phyloP scores from a whole-genome alignment of 768 basidiomycete genomes.

The Kwoniella sp. region DNA sequence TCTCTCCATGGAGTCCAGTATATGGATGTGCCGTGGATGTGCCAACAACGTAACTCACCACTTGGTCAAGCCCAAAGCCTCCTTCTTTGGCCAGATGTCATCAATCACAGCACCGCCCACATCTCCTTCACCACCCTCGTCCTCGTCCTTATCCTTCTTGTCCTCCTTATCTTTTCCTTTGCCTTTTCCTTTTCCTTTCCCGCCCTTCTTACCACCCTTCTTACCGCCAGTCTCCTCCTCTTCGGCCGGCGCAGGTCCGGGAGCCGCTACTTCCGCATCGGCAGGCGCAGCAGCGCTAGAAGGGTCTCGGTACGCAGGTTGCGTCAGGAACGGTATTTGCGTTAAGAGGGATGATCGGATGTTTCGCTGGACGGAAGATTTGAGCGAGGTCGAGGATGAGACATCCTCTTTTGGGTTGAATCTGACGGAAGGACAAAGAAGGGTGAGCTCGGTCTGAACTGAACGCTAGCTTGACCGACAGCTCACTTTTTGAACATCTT shows the following conservation, averaged over 20 bases:
- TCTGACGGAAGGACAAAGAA: conserved; percentile 44
- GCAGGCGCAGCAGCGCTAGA: conserved; percentile 11
- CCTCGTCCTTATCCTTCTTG: conserved; percentile 28
- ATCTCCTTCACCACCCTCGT: conserved; percentile 47
- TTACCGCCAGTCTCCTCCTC: conserved; percentile 36
- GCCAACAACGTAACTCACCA: conserved; percentile 63
- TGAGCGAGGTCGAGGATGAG: conserved; percentile 84
- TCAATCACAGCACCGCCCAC: conserved; percentile 71
- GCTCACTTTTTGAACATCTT: conserved; percentile 59
- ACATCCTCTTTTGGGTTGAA: conserved; percentile 69
- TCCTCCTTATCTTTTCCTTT: conserved; percentile 32
- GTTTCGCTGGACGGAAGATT: conserved; percentile 87
- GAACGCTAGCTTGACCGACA: not conserved
- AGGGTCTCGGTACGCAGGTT: conserved; percentile 61
- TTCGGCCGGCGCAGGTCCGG: conserved; percentile 18
- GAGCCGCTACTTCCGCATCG: conserved; percentile 5
- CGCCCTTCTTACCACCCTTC: conserved; percentile 13
- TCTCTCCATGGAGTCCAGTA: too few species aligned
- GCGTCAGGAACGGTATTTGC: conserved; percentile 65
- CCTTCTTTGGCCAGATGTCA: conserved; percentile 98
- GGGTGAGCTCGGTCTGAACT: conserved; percentile 9
- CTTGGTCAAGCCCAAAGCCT: conserved; percentile 86
- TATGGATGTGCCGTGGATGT: too few species aligned
- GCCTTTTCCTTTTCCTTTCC: conserved; percentile 17
- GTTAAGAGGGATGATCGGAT: conserved; percentile 78